Conservation (phyloP, 306 rosid genomes). For the Carpinus viminea region DNA sequence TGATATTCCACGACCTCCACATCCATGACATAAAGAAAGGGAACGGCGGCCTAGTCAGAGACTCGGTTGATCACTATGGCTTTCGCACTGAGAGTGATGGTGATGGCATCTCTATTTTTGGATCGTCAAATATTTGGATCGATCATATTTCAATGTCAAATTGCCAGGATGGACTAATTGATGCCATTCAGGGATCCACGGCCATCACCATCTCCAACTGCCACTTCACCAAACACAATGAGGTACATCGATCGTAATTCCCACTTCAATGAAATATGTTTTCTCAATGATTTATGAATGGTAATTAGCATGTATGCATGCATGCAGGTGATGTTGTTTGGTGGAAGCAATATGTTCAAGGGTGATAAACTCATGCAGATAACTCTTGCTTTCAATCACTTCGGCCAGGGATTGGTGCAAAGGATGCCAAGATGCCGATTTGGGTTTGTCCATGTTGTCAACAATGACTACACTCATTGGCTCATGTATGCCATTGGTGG, state of each 20-base stretch:
- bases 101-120: conserved; percentile 56
- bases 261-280: background rate
- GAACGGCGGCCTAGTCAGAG: conserved; percentile 46
- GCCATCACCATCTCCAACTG: conserved; percentile 60
- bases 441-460: conserved; percentile 56
- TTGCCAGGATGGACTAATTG: conserved; percentile 50
- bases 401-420: conserved; percentile 57
- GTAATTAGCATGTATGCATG: background rate
- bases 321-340: conserved; percentile 54
- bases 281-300: background rate
- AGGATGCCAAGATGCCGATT: conserved; percentile 65
- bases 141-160: conserved; percentile 53
- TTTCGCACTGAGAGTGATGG: conserved; percentile 44
- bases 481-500: conserved; percentile 64
- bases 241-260: conserved; percentile 25
- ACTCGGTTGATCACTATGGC: conserved; percentile 45
- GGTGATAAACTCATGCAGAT: conserved; percentile 42
- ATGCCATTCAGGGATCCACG: conserved; percentile 44
- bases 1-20: conserved; percentile 45
- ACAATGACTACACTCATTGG: conserved; percentile 66
- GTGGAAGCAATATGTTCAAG: conserved; percentile 38
- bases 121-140: conserved; percentile 48
- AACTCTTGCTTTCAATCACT: conserved; percentile 60
- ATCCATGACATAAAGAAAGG: conserved; percentile 37
- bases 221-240: conserved; percentile 49